A percentile compares a stretch with the other conserved stretches of the same genome.
Conservation (phyloP, 2,329 filamentous ascomycete genomes). For the Didymellaceae sp. region DNA sequence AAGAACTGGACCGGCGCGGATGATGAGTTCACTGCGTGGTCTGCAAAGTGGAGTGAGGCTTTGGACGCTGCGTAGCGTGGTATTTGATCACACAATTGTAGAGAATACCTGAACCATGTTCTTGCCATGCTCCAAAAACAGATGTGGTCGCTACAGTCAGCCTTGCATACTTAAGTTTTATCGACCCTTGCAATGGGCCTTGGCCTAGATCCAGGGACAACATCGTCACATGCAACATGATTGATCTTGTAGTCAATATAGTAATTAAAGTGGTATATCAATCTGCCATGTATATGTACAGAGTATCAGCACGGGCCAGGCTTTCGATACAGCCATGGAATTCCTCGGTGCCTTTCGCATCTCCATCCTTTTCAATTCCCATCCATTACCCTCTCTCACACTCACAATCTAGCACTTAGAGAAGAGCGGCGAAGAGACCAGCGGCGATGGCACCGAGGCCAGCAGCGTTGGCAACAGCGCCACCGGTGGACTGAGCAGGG, state of each 20-base stretch:
- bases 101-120: too few species aligned
- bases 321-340: neutral
- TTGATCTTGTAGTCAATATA: too few species aligned
- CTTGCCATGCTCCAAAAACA: too few species aligned
- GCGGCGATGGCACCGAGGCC: constrained; percentile 29
- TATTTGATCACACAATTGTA: too few species aligned
- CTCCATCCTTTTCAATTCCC: neutral
- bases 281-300: constrained; percentile 15
- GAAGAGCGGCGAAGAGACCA: constrained; percentile 16
- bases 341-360: constrained; percentile 9
- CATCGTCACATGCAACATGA: too few species aligned
- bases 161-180: too few species aligned
- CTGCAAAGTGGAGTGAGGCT: constrained; percentile 61
- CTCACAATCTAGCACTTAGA: constrained; percentile 20
- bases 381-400: neutral
- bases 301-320: constrained; percentile 14
- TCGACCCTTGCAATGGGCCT: too few species aligned
- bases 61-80: constrained; percentile 45
- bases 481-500: constrained; percentile 25
- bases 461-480: constrained; percentile 28
- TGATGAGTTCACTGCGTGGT: constrained; percentile 83
- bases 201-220: too few species aligned
- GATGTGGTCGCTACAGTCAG: too few species aligned
- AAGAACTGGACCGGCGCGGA: constrained; percentile 67
- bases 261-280: constrained; percentile 11